Conservation (phyloP, 2,329 filamentous ascomycete species). For the Penicillium sp. region DNA sequence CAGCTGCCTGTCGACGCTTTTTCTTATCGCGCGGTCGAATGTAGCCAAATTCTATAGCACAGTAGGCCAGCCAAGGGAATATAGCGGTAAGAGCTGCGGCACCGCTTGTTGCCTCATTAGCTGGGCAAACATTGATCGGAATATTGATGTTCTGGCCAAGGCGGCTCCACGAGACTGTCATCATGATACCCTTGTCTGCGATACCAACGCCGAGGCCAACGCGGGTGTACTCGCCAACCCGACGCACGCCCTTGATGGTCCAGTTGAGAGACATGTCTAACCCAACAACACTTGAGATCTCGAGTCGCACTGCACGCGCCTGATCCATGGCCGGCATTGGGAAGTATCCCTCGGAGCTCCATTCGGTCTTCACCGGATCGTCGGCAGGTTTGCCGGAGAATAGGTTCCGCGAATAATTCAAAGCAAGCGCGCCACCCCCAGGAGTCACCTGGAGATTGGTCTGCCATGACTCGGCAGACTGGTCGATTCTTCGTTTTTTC, state of each 20-base stretch:
- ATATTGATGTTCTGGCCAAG: constrained; percentile 43
- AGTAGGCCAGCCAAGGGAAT: constrained; percentile 42
- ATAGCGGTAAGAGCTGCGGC: constrained; percentile 37
- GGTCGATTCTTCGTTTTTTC: constrained; percentile 22
- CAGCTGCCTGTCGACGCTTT: constrained; percentile 35
- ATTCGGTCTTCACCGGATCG: constrained; percentile 38
- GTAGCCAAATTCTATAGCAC: constrained; percentile 43
- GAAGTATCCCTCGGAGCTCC: constrained; percentile 43
- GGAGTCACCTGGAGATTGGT: constrained; percentile 33
- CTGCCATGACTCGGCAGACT: constrained; percentile 37
- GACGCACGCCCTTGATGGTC: constrained; percentile 38
- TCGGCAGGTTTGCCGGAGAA: constrained; percentile 37
- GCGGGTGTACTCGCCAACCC: constrained; percentile 39
- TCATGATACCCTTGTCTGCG: constrained; percentile 36
- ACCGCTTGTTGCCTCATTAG: constrained; percentile 35
- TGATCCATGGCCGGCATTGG: constrained; percentile 30
- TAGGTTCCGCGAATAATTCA: constrained; percentile 40
- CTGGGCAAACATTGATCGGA: constrained; percentile 40
- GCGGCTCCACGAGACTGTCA: constrained; percentile 42
- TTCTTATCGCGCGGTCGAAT: constrained; percentile 41
- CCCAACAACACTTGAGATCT: constrained; percentile 30
- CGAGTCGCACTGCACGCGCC: constrained; percentile 36
- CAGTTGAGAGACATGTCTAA: constrained; percentile 34
- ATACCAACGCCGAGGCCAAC: constrained; percentile 43
- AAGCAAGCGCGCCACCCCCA: constrained; percentile 25